Conservation (phyloP, 1,284 basidiomycete species). For the Apiotrichum porosum region DNA sequence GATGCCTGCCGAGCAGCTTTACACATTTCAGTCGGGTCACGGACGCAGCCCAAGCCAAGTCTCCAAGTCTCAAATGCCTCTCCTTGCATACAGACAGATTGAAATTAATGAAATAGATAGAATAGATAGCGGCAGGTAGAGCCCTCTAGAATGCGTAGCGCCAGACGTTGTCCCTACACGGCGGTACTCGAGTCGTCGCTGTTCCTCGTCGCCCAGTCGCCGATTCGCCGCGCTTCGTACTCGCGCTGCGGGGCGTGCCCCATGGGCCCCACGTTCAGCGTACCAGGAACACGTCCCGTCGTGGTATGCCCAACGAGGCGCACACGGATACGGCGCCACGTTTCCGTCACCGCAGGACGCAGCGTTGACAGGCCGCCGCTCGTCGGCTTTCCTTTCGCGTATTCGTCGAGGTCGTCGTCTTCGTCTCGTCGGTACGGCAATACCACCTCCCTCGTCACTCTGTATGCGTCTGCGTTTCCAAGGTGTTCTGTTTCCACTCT, state of each 20-base stretch:
- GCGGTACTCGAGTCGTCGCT: background rate
- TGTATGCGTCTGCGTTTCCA: conserved; percentile 35
- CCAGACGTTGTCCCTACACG: background rate
- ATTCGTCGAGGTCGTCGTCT: background rate
- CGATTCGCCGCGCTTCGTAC: conserved; percentile 40
- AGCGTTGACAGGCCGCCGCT: too few relatives aligned
- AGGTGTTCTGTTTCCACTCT: conserved; percentile 47
- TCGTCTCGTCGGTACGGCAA: conserved; percentile 38
- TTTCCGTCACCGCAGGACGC: too few relatives aligned
- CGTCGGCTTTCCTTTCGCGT: background rate
- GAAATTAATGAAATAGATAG: too few relatives aligned
- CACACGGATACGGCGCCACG: too few relatives aligned
- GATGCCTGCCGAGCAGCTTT: too few relatives aligned
- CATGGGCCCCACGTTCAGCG: conserved; percentile 31
- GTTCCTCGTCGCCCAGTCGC: conserved; percentile 13
- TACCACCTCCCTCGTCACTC: conserved; percentile 34
- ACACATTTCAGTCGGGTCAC: too few relatives aligned
- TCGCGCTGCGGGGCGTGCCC: conserved; percentile 34
- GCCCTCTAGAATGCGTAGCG: too few relatives aligned
- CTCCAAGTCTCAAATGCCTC: too few relatives aligned
- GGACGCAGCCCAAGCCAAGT: too few relatives aligned
- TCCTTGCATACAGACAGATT: too few relatives aligned
- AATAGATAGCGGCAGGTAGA: too few relatives aligned
- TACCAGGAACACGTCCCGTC: conserved; percentile 33
- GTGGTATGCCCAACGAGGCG: background rate